phyloP scores from a whole-genome alignment of 805 yeast genomes.

The Kazachstania taianensis region DNA sequence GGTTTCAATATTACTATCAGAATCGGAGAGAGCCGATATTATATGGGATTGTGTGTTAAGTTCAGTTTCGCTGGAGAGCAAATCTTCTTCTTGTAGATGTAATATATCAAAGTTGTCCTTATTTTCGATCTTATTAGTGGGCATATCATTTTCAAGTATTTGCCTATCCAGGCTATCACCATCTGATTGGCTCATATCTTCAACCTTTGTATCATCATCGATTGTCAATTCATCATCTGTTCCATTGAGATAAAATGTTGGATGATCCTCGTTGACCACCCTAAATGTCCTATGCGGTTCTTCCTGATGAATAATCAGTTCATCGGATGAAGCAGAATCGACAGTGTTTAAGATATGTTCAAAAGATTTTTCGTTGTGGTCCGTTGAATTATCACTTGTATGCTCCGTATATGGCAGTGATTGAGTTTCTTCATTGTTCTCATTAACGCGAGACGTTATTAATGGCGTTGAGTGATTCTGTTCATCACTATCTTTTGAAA shows the following conservation, averaged over 20 bases:
- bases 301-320: neutral
- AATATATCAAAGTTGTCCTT: neutral
- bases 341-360: neutral
- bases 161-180: neutral
- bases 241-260: conserved; percentile 19
- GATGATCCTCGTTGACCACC: conserved; percentile 25
- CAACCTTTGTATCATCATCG: conserved; percentile 4
- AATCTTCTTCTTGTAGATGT: too few species aligned
- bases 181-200: neutral
- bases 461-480: neutral
- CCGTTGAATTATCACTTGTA: too few species aligned
- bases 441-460: too few species aligned
- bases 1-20: neutral
- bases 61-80: neutral
- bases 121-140: neutral
- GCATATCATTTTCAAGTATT: neutral
- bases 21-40: neutral
- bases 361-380: too few species aligned
- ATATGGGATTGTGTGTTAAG: neutral
- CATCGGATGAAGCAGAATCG: neutral
- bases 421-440: too few species aligned
- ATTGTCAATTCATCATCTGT: conserved; percentile 8
- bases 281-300: conserved; percentile 17
- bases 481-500: neutral
- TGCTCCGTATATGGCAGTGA: too few species aligned